Evolutionary conservation across 352 stramenopile species (phyloP).

Genomic region (Phytopythium sindhum): DNA sequence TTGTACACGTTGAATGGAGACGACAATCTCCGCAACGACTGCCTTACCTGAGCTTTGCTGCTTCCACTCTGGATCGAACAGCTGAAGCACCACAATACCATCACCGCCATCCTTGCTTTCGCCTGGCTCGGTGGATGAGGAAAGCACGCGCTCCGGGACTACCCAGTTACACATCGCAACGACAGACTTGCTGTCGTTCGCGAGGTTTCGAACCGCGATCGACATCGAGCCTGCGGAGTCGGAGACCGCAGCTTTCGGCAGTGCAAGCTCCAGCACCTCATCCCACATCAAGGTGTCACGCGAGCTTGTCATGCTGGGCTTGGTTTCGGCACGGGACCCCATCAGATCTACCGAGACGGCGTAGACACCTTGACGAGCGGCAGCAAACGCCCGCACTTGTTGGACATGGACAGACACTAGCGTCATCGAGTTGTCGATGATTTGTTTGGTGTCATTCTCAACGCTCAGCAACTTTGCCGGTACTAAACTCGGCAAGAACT

Average conservation of each 20-base stretch:
- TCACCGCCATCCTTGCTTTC: background rate
- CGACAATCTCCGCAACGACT: background rate
- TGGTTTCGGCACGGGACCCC: constrained; percentile 22
- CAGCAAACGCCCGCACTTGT: constrained; percentile 9
- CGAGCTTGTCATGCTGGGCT: constrained; percentile 10
- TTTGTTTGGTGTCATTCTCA: background rate
- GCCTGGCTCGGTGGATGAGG: background rate
- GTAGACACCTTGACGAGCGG: constrained; percentile 6
- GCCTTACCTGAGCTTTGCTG: background rate
- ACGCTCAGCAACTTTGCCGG: background rate
- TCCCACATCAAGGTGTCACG: background rate
- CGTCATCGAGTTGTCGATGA: background rate
- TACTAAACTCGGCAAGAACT: constrained; percentile 28
- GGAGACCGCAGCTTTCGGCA: background rate
- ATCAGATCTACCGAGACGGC: constrained; percentile 15
- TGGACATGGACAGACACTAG: constrained; percentile 11
- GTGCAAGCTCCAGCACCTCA: background rate
- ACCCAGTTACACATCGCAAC: constrained; percentile 1
- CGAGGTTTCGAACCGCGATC: background rate
- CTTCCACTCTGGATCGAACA: constrained; percentile 1
- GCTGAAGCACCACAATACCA: constrained; percentile 3
- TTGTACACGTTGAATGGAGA: background rate
- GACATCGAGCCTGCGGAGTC: background rate
- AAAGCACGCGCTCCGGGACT: background rate
- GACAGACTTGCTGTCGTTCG: background rate